Evolutionary conservation across 129 eudicot species (phyloP).

Genomic region (Sambucus nigra): DNA sequence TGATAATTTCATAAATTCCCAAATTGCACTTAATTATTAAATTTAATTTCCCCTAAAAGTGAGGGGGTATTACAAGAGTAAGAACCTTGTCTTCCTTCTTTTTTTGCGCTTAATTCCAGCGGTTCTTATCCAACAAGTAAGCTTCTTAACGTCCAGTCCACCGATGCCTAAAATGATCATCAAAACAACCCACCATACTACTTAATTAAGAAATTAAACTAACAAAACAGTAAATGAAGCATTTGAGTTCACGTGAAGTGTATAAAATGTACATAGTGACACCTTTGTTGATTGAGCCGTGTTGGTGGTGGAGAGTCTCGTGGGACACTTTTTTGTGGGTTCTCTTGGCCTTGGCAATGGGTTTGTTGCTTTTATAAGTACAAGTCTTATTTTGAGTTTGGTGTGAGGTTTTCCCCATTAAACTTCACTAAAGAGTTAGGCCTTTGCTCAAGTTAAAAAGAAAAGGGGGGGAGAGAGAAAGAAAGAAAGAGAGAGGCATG

Average conservation of each 20-base stretch:
- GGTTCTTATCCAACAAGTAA: constrained; percentile 88
- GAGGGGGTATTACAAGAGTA: no score
- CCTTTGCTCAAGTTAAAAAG: neutral
- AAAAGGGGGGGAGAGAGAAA: neutral
- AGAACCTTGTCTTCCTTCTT: constrained; percentile 93
- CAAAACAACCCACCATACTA: neutral
- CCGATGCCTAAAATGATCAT: constrained; percentile 43
- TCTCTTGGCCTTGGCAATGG: constrained; percentile 28
- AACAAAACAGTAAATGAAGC: neutral
- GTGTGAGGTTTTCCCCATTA: constrained; percentile 46
- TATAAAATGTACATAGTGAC: constrained; percentile 59
- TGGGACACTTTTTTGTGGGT: constrained; percentile 54
- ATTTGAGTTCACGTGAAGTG: no score
- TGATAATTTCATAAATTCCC: no score
- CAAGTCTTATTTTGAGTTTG: neutral
- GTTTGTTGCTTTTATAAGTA: constrained; percentile 1
- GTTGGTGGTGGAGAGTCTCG: constrained; percentile 72
- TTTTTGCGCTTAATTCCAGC: constrained; percentile 74
- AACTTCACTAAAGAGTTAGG: neutral
- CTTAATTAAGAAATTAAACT: no score
- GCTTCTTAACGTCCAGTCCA: constrained; percentile 99
- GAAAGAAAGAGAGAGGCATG: no score
- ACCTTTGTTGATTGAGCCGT: constrained; percentile 76
- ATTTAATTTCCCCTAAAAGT: no score
- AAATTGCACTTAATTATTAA: no score